Evolutionary conservation across 75 land plant genomes (phyloP).

Genomic region (Picea sitchensis): DNA sequence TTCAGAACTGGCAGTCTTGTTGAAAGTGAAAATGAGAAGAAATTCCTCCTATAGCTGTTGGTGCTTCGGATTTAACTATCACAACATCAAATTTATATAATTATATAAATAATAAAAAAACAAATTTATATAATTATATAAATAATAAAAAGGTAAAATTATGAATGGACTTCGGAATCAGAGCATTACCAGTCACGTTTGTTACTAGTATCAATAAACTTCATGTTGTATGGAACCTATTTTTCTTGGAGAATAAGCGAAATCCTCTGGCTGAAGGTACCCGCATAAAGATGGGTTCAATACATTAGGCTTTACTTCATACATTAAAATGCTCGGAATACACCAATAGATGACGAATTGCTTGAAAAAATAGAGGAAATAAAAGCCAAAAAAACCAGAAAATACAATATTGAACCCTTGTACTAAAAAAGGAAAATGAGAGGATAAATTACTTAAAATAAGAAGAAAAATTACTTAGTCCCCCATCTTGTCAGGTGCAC

Average conservation of each 20-base stretch:
- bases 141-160: no score
- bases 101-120: no score
- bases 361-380: neutral
- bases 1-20: no score
- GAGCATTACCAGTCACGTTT: constrained; percentile 79
- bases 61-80: no score
- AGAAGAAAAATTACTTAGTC: constrained; percentile 40
- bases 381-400: neutral
- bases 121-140: no score
- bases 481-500: constrained; percentile 61
- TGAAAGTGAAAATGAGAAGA: no score
- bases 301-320: neutral
- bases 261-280: constrained; percentile 86
- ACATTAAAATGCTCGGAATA: neutral
- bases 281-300: constrained; percentile 29
- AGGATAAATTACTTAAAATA: neutral
- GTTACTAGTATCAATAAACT: constrained; percentile 63
- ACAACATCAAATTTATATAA: no score
- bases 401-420: neutral
- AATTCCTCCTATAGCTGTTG: no score
- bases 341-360: neutral
- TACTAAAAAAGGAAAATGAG: neutral
- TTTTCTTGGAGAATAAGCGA: constrained; percentile 88
- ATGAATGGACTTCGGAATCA: neutral
- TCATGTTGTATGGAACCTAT: constrained; percentile 69